Percentiles rank a stretch among this genome's conserved stretches.
These are phyloP conservation scores for Datisca glomerata DNA, from an alignment of 306 rosid species.

Conservation along the genomic window DNA sequence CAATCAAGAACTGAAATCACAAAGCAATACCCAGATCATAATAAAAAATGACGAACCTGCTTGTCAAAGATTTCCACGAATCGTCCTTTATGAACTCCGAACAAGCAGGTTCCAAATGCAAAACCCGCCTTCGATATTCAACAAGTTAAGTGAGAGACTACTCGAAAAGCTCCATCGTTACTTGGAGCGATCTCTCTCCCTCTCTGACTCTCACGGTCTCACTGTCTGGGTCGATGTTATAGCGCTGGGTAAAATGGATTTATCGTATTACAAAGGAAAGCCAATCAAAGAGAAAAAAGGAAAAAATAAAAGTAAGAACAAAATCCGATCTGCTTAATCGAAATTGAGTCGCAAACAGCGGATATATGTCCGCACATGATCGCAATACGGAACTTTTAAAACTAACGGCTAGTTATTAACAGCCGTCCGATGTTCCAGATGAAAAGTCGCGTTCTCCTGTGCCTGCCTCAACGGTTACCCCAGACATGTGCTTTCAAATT, in stretches of 20 bases:
- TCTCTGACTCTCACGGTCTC: conserved; percentile 1
- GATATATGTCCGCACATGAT: conserved; percentile 28
- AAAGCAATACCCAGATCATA: conserved; percentile 7
- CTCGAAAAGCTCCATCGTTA: conserved; percentile 19
- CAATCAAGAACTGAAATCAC: conserved; percentile 16
- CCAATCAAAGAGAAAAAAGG: background rate
- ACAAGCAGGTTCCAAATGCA: conserved; percentile 10
- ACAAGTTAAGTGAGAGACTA: conserved; percentile 17
- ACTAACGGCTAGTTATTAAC: conserved; percentile 31
- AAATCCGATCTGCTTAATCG: conserved; percentile 10
- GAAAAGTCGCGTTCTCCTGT: conserved; percentile 27
- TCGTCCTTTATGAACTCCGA: conserved; percentile 4
- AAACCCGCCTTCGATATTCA: conserved; percentile 6
- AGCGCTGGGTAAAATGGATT: too few relatives aligned
- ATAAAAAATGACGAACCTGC: conserved; percentile 3
- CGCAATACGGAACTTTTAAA: conserved; percentile 17
- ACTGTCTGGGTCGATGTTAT: too few relatives aligned
- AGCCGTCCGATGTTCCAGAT: conserved; percentile 20
- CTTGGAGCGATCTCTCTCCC: conserved; percentile 17
- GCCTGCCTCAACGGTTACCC: conserved; percentile 28
- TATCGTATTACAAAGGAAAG: background rate
- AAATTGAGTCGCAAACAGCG: conserved; percentile 24
- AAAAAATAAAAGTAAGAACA: background rate
- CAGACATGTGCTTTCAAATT: conserved; percentile 25
- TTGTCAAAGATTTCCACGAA: conserved; percentile 1